Evolutionary conservation across 768 basidiomycete genomes (phyloP).

Genomic region (Pisolithus marmoratus): DNA sequence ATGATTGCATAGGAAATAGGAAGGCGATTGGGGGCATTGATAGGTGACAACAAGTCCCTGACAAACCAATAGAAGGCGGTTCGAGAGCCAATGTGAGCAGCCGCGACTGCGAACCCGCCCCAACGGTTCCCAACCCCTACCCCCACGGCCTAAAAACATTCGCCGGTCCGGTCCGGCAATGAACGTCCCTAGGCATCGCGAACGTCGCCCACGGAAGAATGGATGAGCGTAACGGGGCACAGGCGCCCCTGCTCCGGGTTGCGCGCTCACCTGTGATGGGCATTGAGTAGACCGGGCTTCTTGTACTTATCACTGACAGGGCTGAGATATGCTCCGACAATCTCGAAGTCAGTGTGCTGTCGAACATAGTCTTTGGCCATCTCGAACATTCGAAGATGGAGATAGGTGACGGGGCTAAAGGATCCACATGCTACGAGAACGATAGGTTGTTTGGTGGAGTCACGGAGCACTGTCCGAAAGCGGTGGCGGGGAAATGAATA

Average conservation of each 20-base stretch:
- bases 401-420: slow-evolving; percentile 97
- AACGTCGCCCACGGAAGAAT: too few relatives aligned
- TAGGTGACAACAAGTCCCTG: slow-evolving; percentile 1
- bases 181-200: too few relatives aligned
- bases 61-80: too few relatives aligned
- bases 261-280: slow-evolving; percentile 75
- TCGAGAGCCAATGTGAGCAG: too few relatives aligned
- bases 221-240: not conserved
- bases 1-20: slow-evolving; percentile 3
- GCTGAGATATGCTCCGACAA: slow-evolving; percentile 93
- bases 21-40: slow-evolving; percentile 1
- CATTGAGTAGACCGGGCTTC: slow-evolving; percentile 89
- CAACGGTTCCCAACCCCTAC: too few relatives aligned
- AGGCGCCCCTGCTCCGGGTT: not conserved
- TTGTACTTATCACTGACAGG: slow-evolving; percentile 96
- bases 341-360: slow-evolving; percentile 88
- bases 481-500: slow-evolving; percentile 68
- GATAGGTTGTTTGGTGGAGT: slow-evolving; percentile 72
- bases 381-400: slow-evolving; percentile 98
- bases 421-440: slow-evolving; percentile 96
- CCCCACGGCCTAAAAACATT: too few relatives aligned
- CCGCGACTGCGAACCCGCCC: too few relatives aligned
- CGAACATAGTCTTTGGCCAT: slow-evolving; percentile 97
- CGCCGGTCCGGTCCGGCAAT: too few relatives aligned
- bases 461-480: slow-evolving; percentile 49